Conservation (phyloP, 495 filamentous ascomycete genomes). For the Penicillium coprophilum region DNA sequence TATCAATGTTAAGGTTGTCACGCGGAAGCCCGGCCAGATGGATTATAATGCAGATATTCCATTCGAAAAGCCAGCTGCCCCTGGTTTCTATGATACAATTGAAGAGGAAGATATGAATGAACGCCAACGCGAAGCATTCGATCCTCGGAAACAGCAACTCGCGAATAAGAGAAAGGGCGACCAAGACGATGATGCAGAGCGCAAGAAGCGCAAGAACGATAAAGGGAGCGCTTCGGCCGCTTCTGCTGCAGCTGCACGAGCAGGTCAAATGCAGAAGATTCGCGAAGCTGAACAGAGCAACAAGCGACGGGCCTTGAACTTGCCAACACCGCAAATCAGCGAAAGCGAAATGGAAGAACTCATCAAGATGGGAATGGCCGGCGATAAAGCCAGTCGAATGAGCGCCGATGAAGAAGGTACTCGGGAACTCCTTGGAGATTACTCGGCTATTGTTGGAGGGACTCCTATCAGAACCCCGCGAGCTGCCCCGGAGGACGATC, state of each 20-base stretch:
- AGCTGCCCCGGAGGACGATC: slow-evolving; percentile 88
- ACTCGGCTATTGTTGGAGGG: slow-evolving; percentile 72
- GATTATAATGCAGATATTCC: slow-evolving; percentile 99
- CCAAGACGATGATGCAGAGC: slow-evolving; percentile 74
- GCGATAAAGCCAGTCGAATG: slow-evolving; percentile 77
- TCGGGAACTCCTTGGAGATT: slow-evolving; percentile 80
- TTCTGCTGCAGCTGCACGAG: slow-evolving; percentile 85
- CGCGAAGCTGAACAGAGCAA: slow-evolving; percentile 95
- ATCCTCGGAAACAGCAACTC: slow-evolving; percentile 90
- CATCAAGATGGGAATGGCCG: slow-evolving; percentile 97
- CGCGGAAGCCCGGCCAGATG: slow-evolving; percentile 92
- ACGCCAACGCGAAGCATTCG: slow-evolving; percentile 81
- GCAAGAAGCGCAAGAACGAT: slow-evolving; percentile 83
- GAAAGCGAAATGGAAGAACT: slow-evolving; percentile 95
- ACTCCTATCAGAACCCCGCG: slow-evolving; percentile 90
- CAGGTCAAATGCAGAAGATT: slow-evolving; percentile 93
- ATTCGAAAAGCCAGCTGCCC: slow-evolving; percentile 86
- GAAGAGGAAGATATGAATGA: slow-evolving; percentile 83
- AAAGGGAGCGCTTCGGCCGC: slow-evolving; percentile 74
- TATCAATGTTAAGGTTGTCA: slow-evolving; percentile 97
- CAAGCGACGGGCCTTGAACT: slow-evolving; percentile 74
- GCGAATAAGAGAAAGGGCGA: slow-evolving; percentile 96
- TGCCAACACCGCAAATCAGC: slow-evolving; percentile 87
- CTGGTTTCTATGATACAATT: slow-evolving; percentile 89
- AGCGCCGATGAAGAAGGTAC: slow-evolving; percentile 82